Evolutionary conservation across 1,284 basidiomycete species (phyloP).

Genomic region (Tilletiopsis washingtonensis): DNA sequence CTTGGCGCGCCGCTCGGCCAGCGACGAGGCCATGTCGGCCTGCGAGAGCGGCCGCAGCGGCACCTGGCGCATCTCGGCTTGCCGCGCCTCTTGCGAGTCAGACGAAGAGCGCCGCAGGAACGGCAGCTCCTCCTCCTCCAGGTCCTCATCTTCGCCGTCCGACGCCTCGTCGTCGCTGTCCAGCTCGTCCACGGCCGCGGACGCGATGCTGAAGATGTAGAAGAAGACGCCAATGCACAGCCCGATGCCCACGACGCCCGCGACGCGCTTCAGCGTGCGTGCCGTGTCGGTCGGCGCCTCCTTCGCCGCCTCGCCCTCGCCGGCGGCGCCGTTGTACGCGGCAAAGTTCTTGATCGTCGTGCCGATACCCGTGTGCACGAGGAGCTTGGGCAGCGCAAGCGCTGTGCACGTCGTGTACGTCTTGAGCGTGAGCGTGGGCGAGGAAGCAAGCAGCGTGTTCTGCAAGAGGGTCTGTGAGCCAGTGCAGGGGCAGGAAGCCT

Average conservation of each 20-base stretch:
- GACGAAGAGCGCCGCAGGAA: too few relatives aligned
- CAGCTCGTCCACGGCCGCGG: constrained; percentile 69
- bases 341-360: constrained; percentile 73
- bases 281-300: constrained; percentile 32
- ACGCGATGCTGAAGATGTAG: constrained; percentile 70
- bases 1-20: too few relatives aligned
- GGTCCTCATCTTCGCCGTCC: constrained; percentile 2
- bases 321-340: constrained; percentile 55
- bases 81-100: too few relatives aligned
- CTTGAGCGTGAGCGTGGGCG: constrained; percentile 67
- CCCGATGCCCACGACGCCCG: constrained; percentile 61
- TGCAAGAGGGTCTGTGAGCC: background rate
- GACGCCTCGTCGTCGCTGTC: constrained; percentile 46
- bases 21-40: too few relatives aligned
- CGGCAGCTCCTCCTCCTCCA: background rate
- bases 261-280: constrained; percentile 57
- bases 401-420: constrained; percentile 74
- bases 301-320: background rate
- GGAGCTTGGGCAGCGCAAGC: constrained; percentile 72
- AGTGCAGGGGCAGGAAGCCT: background rate
- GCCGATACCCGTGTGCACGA: constrained; percentile 74
- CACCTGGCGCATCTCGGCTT: too few relatives aligned
- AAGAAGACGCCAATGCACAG: constrained; percentile 68
- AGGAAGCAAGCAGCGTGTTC: constrained; percentile 76
- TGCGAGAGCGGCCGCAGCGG: too few relatives aligned